phyloP scores from a whole-genome alignment of 1,284 basidiomycete species.

The Coniferiporia sulphurascens region DNA sequence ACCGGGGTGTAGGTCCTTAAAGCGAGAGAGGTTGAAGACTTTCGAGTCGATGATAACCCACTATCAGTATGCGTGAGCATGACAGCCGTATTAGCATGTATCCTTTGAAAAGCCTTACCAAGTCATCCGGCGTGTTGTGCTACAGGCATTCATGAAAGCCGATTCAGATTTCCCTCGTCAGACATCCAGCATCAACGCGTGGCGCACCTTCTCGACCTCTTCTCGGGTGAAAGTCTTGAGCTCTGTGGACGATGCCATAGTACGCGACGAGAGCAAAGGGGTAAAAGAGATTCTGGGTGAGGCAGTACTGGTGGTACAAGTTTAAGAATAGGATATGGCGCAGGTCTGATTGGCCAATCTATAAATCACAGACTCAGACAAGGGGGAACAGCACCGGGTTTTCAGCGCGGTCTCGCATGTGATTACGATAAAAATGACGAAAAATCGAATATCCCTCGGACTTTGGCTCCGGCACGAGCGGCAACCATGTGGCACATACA shows the following conservation, averaged over 20 bases:
- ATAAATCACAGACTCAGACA: background rate
- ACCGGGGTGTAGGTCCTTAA: conserved; percentile 78
- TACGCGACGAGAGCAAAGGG: background rate
- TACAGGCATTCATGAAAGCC: conserved; percentile 21
- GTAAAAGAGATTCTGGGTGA: background rate
- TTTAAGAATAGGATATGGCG: background rate
- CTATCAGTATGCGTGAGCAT: conserved; percentile 30
- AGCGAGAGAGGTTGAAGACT: conserved; percentile 79
- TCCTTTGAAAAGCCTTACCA: conserved; percentile 32
- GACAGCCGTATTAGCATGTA: too few relatives aligned
- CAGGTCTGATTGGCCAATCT: conserved; percentile 3
- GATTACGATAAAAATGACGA: background rate
- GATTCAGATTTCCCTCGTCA: background rate
- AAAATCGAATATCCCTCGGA: too few relatives aligned
- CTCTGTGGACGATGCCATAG: conserved; percentile 11
- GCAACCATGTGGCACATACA: too few relatives aligned
- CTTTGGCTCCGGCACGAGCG: too few relatives aligned
- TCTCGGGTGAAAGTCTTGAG: conserved; percentile 18
- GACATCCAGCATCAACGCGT: background rate
- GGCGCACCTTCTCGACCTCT: conserved; percentile 19
- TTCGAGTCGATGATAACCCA: conserved; percentile 83
- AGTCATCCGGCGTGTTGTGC: conserved; percentile 62
- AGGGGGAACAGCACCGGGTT: background rate
- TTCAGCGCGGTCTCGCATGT: background rate
- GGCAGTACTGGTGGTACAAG: background rate